These are phyloP conservation scores for Cutaneotrichosporon mucoides DNA, from an alignment of 1,284 basidiomycete genomes.

Conservation along the genomic window DNA sequence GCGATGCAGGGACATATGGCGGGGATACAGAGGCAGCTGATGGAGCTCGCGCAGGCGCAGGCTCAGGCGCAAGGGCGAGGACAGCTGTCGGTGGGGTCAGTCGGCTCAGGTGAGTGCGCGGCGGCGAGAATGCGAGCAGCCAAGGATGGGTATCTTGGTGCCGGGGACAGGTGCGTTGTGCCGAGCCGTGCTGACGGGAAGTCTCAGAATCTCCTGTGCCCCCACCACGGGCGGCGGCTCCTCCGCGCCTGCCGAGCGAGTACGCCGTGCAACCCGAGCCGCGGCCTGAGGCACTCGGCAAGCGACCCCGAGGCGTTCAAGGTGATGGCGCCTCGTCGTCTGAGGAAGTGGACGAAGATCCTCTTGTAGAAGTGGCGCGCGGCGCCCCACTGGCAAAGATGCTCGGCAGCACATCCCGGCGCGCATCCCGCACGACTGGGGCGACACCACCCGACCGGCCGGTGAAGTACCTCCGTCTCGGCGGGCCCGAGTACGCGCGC, in stretches of 20 bases:
- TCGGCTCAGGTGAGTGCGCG: no score
- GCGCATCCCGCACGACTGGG: no score
- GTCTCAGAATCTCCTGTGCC: no score
- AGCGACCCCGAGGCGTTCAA: background rate
- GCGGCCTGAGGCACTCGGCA: background rate
- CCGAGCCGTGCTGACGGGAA: no score
- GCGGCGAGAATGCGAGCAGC: no score
- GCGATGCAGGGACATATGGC: conserved; percentile 1
- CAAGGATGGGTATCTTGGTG: no score
- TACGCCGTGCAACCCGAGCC: no score
- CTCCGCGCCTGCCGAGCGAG: no score
- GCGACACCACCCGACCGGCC: background rate
- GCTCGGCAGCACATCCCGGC: background rate
- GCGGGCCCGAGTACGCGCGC: background rate
- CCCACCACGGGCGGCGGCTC: no score
- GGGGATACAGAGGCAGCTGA: background rate
- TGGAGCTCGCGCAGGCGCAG: background rate
- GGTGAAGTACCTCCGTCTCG: background rate
- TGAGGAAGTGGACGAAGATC: conserved; percentile 6
- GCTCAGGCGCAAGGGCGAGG: no score
- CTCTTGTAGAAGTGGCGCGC: background rate
- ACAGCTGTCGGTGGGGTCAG: no score
- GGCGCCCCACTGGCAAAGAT: background rate
- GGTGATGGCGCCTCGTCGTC: background rate
- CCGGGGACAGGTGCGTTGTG: no score